Evolutionary conservation across 2,329 filamentous ascomycete species (phyloP).

Genomic region (Tolypocladium album): DNA sequence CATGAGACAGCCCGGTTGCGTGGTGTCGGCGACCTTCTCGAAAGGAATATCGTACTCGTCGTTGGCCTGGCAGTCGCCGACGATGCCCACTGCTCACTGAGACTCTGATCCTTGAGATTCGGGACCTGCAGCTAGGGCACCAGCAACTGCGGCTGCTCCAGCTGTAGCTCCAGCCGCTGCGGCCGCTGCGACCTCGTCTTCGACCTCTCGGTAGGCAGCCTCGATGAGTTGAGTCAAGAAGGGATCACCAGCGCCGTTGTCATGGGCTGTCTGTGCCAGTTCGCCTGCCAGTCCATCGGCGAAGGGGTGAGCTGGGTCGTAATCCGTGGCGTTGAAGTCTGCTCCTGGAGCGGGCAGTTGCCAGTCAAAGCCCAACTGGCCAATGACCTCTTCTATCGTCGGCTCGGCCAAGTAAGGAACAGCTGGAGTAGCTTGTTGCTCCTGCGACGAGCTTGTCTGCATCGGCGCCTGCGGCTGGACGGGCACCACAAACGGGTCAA

Average conservation of each 20-base stretch:
- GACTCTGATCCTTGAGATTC: neutral
- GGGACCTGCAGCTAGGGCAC: neutral
- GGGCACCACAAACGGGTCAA: neutral
- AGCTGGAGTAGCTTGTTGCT: neutral
- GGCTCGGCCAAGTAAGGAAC: neutral
- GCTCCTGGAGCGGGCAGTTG: neutral
- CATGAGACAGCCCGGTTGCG: neutral
- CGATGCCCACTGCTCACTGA: neutral
- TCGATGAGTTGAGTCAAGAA: neutral
- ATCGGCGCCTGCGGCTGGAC: neutral
- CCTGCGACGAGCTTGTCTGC: neutral
- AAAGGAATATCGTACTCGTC: neutral
- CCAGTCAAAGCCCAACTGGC: neutral
- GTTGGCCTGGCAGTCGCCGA: neutral
- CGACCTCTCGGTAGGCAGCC: neutral
- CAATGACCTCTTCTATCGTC: neutral
- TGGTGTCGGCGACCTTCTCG: neutral
- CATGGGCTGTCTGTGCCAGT: neutral
- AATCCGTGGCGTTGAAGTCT: neutral
- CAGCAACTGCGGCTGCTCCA: neutral
- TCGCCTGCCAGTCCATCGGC: neutral
- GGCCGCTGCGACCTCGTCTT: neutral
- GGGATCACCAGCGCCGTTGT: neutral
- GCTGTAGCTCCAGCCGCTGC: neutral
- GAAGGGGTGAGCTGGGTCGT: neutral